Evolutionary conservation across 805 yeast genomes (phyloP).

Genomic region (Debaryomyces hansenii): DNA sequence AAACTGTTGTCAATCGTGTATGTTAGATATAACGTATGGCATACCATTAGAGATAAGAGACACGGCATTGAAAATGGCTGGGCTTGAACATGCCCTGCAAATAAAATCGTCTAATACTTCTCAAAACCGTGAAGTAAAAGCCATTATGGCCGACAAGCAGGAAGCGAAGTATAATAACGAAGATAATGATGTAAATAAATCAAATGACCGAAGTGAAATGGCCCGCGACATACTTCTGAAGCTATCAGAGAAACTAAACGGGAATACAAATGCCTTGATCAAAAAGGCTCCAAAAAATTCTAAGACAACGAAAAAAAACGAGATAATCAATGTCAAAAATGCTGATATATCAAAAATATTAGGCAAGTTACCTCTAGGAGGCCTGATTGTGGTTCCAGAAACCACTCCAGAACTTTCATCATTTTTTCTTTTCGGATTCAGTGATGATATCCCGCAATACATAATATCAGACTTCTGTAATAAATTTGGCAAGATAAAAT

Average conservation of each 20-base stretch:
- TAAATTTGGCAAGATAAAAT: constrained; percentile 45
- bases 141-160: constrained; percentile 47
- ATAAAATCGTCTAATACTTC: constrained; percentile 16
- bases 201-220: constrained; percentile 16
- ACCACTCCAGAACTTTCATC: constrained; percentile 46
- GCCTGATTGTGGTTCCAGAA: constrained; percentile 44
- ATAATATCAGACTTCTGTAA: constrained; percentile 50
- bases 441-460: constrained; percentile 65
- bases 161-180: constrained; percentile 46
- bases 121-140: constrained; percentile 35
- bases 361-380: constrained; percentile 67
- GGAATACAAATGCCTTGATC: neutral
- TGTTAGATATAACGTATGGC: constrained; percentile 77
- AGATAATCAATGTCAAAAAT: constrained; percentile 16
- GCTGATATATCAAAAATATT: constrained; percentile 53
- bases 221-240: constrained; percentile 55
- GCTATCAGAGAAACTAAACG: constrained; percentile 37
- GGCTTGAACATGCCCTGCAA: constrained; percentile 29
- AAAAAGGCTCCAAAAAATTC: constrained; percentile 3
- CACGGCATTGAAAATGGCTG: constrained; percentile 74
- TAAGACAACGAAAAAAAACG: neutral
- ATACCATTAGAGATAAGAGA: constrained; percentile 81
- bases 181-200: constrained; percentile 8
- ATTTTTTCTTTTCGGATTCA: constrained; percentile 75
- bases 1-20: constrained; percentile 86